Evolutionary conservation across 345 rosid genomes (phyloP).

Genomic region (Syzygium aqueum): DNA sequence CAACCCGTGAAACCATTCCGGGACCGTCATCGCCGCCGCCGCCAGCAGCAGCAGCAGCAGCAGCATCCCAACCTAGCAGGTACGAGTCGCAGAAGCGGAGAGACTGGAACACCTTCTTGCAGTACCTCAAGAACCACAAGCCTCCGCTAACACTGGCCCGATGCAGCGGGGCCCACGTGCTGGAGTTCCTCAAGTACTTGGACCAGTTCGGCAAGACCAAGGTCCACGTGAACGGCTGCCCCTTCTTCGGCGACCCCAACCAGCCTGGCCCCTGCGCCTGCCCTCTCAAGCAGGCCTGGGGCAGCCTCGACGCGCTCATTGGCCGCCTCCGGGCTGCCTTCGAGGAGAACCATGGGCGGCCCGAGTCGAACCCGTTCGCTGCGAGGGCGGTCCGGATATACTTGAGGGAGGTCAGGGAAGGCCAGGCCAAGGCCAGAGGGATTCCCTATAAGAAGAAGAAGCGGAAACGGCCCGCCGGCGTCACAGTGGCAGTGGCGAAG

Average conservation of each 20-base stretch:
- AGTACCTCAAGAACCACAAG: slow-evolving; percentile 58
- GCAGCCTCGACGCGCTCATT: slow-evolving; percentile 69
- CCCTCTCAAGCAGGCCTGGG: slow-evolving; percentile 72
- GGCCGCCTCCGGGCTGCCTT: slow-evolving; percentile 73
- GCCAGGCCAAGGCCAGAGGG: slow-evolving; percentile 70
- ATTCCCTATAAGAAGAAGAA: slow-evolving; percentile 70
- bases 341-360: slow-evolving; percentile 60
- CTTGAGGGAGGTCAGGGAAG: slow-evolving; percentile 54
- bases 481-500: slow-evolving; percentile 6
- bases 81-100: slow-evolving; percentile 66
- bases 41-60: not conserved
- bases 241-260: slow-evolving; percentile 49
- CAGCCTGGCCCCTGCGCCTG: slow-evolving; percentile 63
- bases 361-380: slow-evolving; percentile 58
- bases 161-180: slow-evolving; percentile 67
- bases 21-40: not conserved
- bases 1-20: not conserved
- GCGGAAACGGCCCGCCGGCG: slow-evolving; percentile 32
- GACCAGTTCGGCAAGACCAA: slow-evolving; percentile 75
- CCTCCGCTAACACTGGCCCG: slow-evolving; percentile 48
- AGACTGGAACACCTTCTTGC: slow-evolving; percentile 73
- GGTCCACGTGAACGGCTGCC: slow-evolving; percentile 49
- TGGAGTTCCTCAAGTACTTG: slow-evolving; percentile 58
- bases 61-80: slow-evolving; percentile 32
- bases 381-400: slow-evolving; percentile 65